A percentile compares a stretch with the other conserved stretches of the same genome.
Conservation (phyloP, 768 basidiomycete genomes). For the Hydnum rufescens region DNA sequence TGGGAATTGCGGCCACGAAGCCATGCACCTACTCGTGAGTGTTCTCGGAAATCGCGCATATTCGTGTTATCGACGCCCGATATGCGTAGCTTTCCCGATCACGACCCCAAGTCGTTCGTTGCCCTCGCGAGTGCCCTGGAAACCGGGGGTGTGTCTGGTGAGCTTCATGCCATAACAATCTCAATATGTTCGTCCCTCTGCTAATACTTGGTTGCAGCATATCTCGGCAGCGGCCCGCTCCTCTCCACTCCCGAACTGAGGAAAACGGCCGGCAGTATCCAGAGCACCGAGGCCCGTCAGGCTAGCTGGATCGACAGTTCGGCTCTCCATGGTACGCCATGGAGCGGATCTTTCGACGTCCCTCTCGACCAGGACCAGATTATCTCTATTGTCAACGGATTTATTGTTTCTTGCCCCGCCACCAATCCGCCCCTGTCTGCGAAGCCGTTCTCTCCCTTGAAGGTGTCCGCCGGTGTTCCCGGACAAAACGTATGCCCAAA, state of each 20-base stretch:
- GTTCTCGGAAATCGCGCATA: not conserved
- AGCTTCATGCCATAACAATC: constrained; percentile 34
- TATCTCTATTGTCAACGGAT: constrained; percentile 24
- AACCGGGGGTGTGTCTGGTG: constrained; percentile 35
- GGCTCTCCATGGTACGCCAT: constrained; percentile 28
- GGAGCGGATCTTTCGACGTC: constrained; percentile 41
- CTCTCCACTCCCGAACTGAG: constrained; percentile 25
- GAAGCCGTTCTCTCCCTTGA: constrained; percentile 38
- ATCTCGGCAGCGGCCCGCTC: too few relatives aligned
- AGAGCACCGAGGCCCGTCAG: constrained; percentile 46
- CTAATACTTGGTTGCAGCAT: too few relatives aligned
- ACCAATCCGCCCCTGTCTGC: constrained; percentile 31
- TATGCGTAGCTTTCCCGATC: constrained; percentile 22
- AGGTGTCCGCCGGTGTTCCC: too few relatives aligned
- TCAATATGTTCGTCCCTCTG: too few relatives aligned
- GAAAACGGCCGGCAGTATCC: constrained; percentile 38
- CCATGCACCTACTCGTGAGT: constrained; percentile 24
- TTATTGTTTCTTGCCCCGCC: constrained; percentile 34
- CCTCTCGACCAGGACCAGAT: constrained; percentile 24
- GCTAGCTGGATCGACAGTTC: constrained; percentile 39
- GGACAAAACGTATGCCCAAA: too few relatives aligned
- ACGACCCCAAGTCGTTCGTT: constrained; percentile 29
- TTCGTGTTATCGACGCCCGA: not conserved
- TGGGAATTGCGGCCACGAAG: constrained; percentile 20
- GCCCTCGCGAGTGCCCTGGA: constrained; percentile 32